Evolutionary conservation across 768 basidiomycete species (phyloP), one percentile per base, ranked within the genome.

Genomic region (Trametes meyenii): DNA sequence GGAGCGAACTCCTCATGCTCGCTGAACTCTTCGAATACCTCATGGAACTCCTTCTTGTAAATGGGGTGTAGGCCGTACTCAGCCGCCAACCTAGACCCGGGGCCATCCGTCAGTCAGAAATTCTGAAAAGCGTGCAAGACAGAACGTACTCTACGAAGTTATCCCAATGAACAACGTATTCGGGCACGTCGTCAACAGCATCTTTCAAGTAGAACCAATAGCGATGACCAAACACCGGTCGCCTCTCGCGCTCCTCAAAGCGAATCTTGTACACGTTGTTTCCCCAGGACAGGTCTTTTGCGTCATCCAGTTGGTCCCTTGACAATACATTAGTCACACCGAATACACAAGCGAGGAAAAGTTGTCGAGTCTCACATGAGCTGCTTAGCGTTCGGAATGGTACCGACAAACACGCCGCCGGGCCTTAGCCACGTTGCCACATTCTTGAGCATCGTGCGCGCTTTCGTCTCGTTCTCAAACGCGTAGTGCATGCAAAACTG

Each of bases 401-500:
- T 99, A n/a, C 97, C 97, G 55, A 99, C 84, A 69, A 98, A 97
- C n/a, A 88, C 76, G 4, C 97, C 97, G 24, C 96, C 96, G 26
- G 81, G 79, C 33, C 90, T 79, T 46, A 99, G 79, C 80, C 89
- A 88, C 48, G 82, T 76, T 58, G 86, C 84, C 33, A 95, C 96
- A 72, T 99, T 99, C 39, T 86, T 83, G 35, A 99, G 85, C 97
- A 99, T 97, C 72, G 86, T 89, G 35, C 92, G 83, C 24, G 87
- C 91, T 71, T 97, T 97, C 60, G 83, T 78, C 33, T 86, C 83
- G n/a, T 83, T 89, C 74, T 98, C 95, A 72, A 99, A 98, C 8
- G 97, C 97, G 71, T 99, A 98, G 73, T 99, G 97, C 92, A 99
- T 98, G 75, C 97, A 98, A 73, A 99, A 99, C 72, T 99, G 97